Evolutionary conservation across 2,329 filamentous ascomycete genomes (phyloP).

Genomic region (Cladosporium sp.): DNA sequence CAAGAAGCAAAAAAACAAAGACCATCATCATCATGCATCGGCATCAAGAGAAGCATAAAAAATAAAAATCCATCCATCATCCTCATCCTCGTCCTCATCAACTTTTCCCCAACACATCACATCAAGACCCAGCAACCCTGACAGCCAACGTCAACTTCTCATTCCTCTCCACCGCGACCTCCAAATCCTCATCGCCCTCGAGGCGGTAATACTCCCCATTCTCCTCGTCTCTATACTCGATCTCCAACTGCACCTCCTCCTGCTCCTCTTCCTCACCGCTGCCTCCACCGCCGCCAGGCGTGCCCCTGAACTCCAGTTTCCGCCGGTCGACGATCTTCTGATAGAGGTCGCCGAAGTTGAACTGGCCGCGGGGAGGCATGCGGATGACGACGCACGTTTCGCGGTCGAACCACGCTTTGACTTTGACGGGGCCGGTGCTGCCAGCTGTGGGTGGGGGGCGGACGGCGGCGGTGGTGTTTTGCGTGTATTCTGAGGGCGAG

Average conservation of each 20-base stretch:
- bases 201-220: slow-evolving; percentile 71
- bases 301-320: slow-evolving; percentile 55
- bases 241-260: slow-evolving; percentile 63
- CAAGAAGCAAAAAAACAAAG: neutral
- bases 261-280: slow-evolving; percentile 33
- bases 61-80: neutral
- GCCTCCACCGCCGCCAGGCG: slow-evolving; percentile 12
- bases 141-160: slow-evolving; percentile 73
- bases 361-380: slow-evolving; percentile 65
- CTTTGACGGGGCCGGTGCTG: slow-evolving; percentile 59
- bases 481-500: slow-evolving; percentile 23
- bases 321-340: slow-evolving; percentile 82
- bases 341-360: slow-evolving; percentile 71
- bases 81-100: no score
- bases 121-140: slow-evolving; percentile 22
- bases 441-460: slow-evolving; percentile 39
- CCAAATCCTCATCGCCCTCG: slow-evolving; percentile 75
- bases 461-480: slow-evolving; percentile 17
- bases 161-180: slow-evolving; percentile 75
- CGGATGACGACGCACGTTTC: slow-evolving; percentile 89
- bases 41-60: neutral
- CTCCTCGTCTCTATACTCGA: slow-evolving; percentile 83
- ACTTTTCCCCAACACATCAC: no score
- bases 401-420: slow-evolving; percentile 85
- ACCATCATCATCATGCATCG: neutral